Base-by-base conservation (phyloP, 1,284 basidiomycete genomes). In the Pisolithus thermaeus region DNA sequence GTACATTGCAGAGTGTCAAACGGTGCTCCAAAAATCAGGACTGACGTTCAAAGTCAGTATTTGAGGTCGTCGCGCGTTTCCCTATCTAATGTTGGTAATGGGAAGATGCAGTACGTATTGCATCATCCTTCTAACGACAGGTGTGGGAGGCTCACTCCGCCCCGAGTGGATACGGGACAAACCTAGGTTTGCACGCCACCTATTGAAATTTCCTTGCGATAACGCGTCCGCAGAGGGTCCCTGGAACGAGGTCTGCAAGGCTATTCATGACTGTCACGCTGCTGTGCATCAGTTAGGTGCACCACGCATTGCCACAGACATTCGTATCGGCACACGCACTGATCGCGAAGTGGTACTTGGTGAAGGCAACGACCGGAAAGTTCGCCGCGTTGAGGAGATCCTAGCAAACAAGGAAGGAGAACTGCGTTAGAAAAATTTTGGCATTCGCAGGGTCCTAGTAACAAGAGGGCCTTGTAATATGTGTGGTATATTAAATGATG, bases 301-400 rank as follows among this genome's bases (percentile, higher is more conserved):
- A 1, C 80, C 80, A 20, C 80, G 89, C 43, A 75, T 89, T 39
- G 84, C 90, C 23, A 93, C 92, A 7, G 93, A 97, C 68, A 89
- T 97, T 53, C 86, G 93, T 28, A 94, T 97, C 52, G 93, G 93
- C 41, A 97, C 93, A 0, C 81, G 93, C 41, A 78, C 79, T 18
- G 92, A 95, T 69, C 78, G 83, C 50, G 71, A 78, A 28, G 78
- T 86, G 36, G 67, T 67, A 2, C 73, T 75, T 2, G 92, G 89
- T 7, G 74, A 77, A 42, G 90, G 83, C 4, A 95, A 95, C 59
- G 80, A 81, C 23, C 71, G 72, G 48, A 96, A 96, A 64, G 78
- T 93, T 20, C 75, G 77, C 52, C 79, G 92, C 12, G 91, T 96
- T 2, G 76, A 89, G 59, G 83, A 85, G 45, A 91, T 95, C 44